Evolutionary conservation across 2,329 filamentous ascomycete species (phyloP), one percentile per base, ranked within the genome.

Genomic region (Simplicillium aogashimaense): DNA sequence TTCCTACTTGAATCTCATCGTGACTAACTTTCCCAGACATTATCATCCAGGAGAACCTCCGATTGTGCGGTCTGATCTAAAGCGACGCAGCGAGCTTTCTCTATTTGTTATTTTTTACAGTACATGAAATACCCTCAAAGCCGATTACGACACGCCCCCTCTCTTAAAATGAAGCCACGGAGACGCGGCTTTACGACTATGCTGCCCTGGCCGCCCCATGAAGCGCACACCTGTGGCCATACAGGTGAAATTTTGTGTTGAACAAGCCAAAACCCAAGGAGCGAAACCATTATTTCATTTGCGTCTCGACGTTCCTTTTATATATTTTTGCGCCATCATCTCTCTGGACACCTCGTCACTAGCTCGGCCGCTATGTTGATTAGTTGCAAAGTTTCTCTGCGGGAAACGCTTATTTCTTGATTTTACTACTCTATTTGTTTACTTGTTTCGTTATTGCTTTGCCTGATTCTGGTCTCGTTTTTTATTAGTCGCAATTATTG

Each of bases 11-110:
- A 34, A 35, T 35, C 4, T 16, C 8, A 6, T 25, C 4, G 34
- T 37, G 35, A 3, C 30, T 28, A 6, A 7, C 34, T 3, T 2
- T 17, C 38, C 2, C 51, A 95, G 92, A 98, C 69, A 98, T 98
- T 64, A 98, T 98, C 69, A 98, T 98, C 64, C 92, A 98, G 72
- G 92, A 97, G 70, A 98, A 98, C 70, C 80, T 98, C 50, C 84
- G 92, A 64, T 77, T 94, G 64, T 95, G 89, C 67, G 90, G 90
- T 76, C 73, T 97, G 64, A 95, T 97, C 76, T 95, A 83, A 82
- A 59, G 20, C 54, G 53, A 29, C 18, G 13, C 16, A 16, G 46
- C 41, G 44, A 44, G 47, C 47, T 52, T 48, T 47, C 46, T 50
- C 48, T 51, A 44, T 46, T 51, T 49, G 47, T 51, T 54, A 50